Evolutionary conservation across 192 early-diverging fungal species (phyloP), one percentile per base, ranked within the genome.

Genomic region (Coemansia sp.): DNA sequence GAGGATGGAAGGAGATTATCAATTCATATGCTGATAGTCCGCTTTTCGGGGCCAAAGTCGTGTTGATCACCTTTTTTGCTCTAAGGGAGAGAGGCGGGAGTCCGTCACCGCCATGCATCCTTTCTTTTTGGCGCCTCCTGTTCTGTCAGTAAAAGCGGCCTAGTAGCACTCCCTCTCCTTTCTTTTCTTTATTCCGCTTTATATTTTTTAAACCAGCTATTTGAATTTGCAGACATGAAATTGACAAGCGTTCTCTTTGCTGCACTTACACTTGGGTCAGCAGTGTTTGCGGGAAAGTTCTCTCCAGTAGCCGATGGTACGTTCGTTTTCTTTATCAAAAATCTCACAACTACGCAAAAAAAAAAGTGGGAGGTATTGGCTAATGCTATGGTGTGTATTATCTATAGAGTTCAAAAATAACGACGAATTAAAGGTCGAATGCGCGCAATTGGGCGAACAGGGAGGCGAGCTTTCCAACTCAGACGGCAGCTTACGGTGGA

Each of bases 401-500:
- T 38, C n/a, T 66, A 34, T 34, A 65, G 73, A 73, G 63, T 73
- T 66, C 60, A 68, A 62, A 31, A 19, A 46, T 8, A 67, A 64
- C 53, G 76, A 78, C 60, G 58, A 44, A 31, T 61, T 78, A 42
- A 59, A 73, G 32, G 53, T 78, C 57, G 64, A 76, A 66, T 76
- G 74, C 32, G 64, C 64, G 38, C 63, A 75, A 32, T 4, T 69
- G 4, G 68, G 62, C 27, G 60, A 64, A 12, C 27, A 66, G n/a
- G 67, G 68, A 23, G 46, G 41, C 45, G 63, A 66, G 59, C 12
- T 66, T 12, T 23, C 27, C 42, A 63, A 58, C 42, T 17, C 72
- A 12, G 55, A 61, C 46, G 44, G 57, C 31, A 29, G 17, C 2
- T 8, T 17, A 2, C 55, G 63, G 37, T 83, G 72, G 69, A 48